Evolutionary conservation across 1,284 basidiomycete genomes (phyloP), one percentile per base, ranked within the genome.

Genomic region (Ceratobasidium papillatum): DNA sequence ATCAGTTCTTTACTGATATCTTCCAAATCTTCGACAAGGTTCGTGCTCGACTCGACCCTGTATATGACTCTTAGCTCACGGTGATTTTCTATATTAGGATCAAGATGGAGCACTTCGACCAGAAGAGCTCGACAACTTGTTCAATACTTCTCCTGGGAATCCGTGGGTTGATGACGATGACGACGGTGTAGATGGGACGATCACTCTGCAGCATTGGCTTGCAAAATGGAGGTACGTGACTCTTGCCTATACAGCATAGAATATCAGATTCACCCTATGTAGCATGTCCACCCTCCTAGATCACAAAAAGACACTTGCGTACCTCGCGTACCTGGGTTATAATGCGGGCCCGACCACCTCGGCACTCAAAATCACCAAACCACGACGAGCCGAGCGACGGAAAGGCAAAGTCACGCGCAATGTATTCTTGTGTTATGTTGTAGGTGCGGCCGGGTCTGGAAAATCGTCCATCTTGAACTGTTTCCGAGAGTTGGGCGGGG

Each of bases 221-320:
- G 97, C 97, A 30, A 96, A 99, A 81, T 99, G 97, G 97, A 98
- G 94, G 95, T 94, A 76, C 61, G 85, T 27, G 49, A 25, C 5
- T 11, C 30, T 27, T 19, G 5, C n/a, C 49, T 43, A 63, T 17
- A 12, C 25, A 38, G 12, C 51, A 49, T 36, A n/a, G n/a, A n/a
- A n/a, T n/a, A n/a, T 11, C 1, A 41, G 22, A 49, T 36, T 41
- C 12, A 22, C n/a, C 19, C 11, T 30, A 7, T 4, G 38, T 77
- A 96, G 95, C 81, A 98, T 99, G 96, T 98, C 96, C 0, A 99
- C 97, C 0, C 86, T 99, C 1, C 87, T 99, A 19, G 94, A 98
- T 80, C 92, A 96, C 79, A 92, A 91, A 80, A 94, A 93, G 27
- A 98, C 97, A 0, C 85, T 99, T 27, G 93, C 95, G 30, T 99